phyloP scores from a whole-genome alignment of 371 early-diverging fungal species.

The Circinella umbellata region DNA sequence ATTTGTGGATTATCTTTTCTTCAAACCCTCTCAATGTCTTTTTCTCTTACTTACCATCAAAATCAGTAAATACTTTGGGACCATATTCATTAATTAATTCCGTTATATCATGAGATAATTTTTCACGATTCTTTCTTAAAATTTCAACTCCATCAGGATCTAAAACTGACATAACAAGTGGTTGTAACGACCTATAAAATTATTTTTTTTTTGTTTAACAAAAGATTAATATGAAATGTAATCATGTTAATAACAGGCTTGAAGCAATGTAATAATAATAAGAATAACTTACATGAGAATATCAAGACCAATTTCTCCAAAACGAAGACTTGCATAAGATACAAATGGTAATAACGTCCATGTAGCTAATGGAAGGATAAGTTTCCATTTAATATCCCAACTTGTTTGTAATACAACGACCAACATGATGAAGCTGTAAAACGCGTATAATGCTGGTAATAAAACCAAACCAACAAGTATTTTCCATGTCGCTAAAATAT shows the following conservation, averaged over 20 bases:
- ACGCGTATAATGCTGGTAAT: conserved; percentile 76
- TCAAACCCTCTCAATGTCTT: no score
- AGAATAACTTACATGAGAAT: conserved; percentile 65
- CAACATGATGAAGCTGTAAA: conserved; percentile 70
- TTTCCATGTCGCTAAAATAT: conserved; percentile 98
- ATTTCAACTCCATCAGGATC: conserved; percentile 63
- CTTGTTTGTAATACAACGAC: conserved; percentile 45
- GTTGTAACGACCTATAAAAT: conserved; percentile 71
- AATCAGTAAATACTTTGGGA: conserved; percentile 84
- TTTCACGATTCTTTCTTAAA: conserved; percentile 67
- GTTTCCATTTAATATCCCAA: conserved; percentile 32
- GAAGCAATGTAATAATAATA: background rate
- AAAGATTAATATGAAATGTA: no score
- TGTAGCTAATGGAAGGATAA: conserved; percentile 56
- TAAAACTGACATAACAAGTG: conserved; percentile 79
- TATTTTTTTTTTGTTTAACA: no score
- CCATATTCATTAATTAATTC: conserved; percentile 85
- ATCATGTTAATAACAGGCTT: no score
- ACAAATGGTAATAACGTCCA: conserved; percentile 72
- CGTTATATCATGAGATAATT: conserved; percentile 80
- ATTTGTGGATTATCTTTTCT: no score
- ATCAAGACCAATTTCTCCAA: conserved; percentile 90
- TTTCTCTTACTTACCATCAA: conserved; percentile 50
- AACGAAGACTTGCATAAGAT: conserved; percentile 82
- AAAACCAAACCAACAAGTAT: conserved; percentile 83